These are phyloP conservation scores for Sporothrix variecibatus DNA, from an alignment of 2,329 filamentous ascomycete species.

Conservation along the genomic window DNA sequence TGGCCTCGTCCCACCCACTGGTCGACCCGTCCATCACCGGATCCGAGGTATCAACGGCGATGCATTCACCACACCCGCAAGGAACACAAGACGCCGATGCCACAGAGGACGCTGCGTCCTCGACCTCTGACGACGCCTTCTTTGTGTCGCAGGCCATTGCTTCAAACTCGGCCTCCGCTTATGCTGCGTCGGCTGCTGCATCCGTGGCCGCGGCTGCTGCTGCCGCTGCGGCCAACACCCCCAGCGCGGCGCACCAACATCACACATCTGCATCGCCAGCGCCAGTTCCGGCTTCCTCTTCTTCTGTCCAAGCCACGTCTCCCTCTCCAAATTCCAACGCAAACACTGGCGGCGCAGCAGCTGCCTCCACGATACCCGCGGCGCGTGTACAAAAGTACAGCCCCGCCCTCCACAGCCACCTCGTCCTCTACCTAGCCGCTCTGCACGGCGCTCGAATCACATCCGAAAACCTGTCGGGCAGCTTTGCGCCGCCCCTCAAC, in stretches of 20 bases:
- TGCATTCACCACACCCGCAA: neutral
- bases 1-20: conserved; percentile 18
- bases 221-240: neutral
- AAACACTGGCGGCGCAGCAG: neutral
- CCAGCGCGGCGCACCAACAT: neutral
- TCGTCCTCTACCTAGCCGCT: conserved; percentile 58
- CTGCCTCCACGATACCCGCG: neutral
- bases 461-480: conserved; percentile 57
- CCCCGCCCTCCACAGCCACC: conserved; percentile 49
- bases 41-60: conserved; percentile 1
- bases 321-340: neutral
- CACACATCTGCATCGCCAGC: neutral
- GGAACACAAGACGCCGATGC: neutral
- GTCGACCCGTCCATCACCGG: conserved; percentile 24
- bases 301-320: too few relatives aligned
- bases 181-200: conserved; percentile 15
- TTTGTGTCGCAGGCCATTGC: neutral
- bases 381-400: conserved; percentile 42
- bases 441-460: conserved; percentile 63
- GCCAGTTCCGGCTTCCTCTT: neutral
- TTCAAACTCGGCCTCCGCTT: neutral
- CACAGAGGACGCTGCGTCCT: neutral
- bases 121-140: neutral
- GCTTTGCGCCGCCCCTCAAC: conserved; percentile 61
- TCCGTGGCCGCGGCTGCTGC: neutral